Evolutionary conservation across 75 land plant genomes (phyloP), one percentile per base, ranked within the genome.

Genomic region (Larix kaempferi): DNA sequence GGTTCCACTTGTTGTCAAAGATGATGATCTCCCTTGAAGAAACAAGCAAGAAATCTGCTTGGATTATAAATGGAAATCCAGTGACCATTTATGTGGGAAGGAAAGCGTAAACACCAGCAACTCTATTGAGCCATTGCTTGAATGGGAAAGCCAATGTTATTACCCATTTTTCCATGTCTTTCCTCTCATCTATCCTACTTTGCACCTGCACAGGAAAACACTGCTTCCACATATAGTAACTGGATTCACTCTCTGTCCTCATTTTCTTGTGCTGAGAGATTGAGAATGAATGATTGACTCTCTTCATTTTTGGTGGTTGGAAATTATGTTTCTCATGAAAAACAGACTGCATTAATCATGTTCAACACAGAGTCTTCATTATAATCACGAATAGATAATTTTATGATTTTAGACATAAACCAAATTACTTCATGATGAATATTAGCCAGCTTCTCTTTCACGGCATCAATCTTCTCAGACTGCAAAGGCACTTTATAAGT

Each of bases 401-500:
- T 73, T 61, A 66, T 82, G 12, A 91, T 86, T 56, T 91, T 91
- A 4, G 88, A 77, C 19, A 91, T 84, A 61, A 91, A 91, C 33
- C 89, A 66, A 16, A 91, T 79, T 17, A 85, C 65, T 79, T 91
- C 87, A 0, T 89, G 91, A 56, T 88, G 86, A 59, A 91, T 66
- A 21, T 61, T 44, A 16, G 83, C 80, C 16, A 91, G 84, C 62
- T 89, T 82, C 2, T 87, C 35, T 75, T 85, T 79, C 73, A 89
- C 89, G n/a, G 85, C 71, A 19, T 71, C 25, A 33, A 87, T 83
- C 82, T 91, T 89, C 33, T 87, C 93, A 10, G 64, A 27, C 41
- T 86, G 85, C 63, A 91, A 55, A n/a, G 93, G 93, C 25, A 91
- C 75, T 33, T 89, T 59, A n/a, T n/a, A n/a, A n/a, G n/a, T n/a